A percentile compares a stretch with the other conserved stretches of the same genome.
phyloP scores from a whole-genome alignment of 371 early-diverging fungal species.

The Paraphysoderma sedebokerense region DNA sequence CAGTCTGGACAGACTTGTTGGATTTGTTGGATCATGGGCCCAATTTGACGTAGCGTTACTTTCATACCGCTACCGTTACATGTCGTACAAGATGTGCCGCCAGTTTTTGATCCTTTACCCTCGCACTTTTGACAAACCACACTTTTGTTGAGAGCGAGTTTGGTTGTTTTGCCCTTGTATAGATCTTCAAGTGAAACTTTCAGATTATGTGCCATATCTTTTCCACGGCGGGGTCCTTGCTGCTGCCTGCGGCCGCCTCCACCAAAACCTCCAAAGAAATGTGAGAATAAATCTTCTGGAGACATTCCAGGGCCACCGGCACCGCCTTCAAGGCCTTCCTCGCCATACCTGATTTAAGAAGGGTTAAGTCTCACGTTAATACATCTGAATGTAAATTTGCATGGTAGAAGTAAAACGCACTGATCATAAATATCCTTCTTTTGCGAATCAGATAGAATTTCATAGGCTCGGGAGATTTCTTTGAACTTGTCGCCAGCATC shows the following conservation, averaged over 20 bases:
- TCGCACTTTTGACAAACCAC: constrained; percentile 52
- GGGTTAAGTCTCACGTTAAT: no score
- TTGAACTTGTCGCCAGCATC: constrained; percentile 74
- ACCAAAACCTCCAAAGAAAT: constrained; percentile 56
- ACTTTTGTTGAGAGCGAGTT: constrained; percentile 65
- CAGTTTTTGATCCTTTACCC: constrained; percentile 25
- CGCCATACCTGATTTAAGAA: no score
- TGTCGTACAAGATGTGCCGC: no score
- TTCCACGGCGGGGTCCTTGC: constrained; percentile 25
- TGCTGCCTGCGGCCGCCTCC: constrained; percentile 16
- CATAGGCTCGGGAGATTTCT: constrained; percentile 81
- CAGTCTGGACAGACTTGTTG: constrained; percentile 84
- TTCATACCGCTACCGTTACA: constrained; percentile 71
- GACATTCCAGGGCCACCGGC: constrained; percentile 31
- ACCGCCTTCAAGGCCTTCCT: constrained; percentile 51
- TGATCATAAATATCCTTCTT: constrained; percentile 59
- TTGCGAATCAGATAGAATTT: constrained; percentile 73
- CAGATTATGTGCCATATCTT: constrained; percentile 48
- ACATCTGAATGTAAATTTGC: no score
- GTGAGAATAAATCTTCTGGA: constrained; percentile 69
- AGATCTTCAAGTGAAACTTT: constrained; percentile 72
- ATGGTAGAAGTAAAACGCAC: no score
- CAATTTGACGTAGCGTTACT: constrained; percentile 79
- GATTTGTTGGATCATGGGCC: constrained; percentile 95
- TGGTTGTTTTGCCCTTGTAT: constrained; percentile 69